Percentiles rank a stretch among this genome's conserved stretches.
Conservation (phyloP, 1,139 yeast species). For the Magnusiomyces sp. region DNA sequence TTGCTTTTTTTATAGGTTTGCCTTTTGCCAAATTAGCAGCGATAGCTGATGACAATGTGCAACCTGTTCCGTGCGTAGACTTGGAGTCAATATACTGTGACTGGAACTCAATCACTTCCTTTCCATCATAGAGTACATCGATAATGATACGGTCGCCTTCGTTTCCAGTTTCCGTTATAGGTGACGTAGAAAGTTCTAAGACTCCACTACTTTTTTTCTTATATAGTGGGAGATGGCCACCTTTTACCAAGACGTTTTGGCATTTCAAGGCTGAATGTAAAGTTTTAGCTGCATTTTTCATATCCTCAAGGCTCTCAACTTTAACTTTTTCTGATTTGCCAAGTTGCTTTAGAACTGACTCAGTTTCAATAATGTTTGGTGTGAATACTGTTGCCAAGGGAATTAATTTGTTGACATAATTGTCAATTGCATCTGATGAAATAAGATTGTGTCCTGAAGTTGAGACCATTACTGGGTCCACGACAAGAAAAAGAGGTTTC, state of each 20-base stretch:
- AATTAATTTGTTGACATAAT: conserved; percentile 42
- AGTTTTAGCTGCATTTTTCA: conserved; percentile 37
- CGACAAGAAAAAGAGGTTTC: conserved; percentile 35
- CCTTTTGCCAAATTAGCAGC: conserved; percentile 57
- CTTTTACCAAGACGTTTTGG: conserved; percentile 59
- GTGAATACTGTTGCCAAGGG: conserved; percentile 56
- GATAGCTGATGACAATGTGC: conserved; percentile 76
- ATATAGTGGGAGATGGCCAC: conserved; percentile 62
- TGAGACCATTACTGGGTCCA: conserved; percentile 81
- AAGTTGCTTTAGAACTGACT: conserved; percentile 15
- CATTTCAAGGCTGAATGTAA: conserved; percentile 38
- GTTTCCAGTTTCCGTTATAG: background rate
- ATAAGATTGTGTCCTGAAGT: conserved; percentile 63
- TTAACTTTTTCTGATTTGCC: conserved; percentile 13
- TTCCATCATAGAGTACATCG: conserved; percentile 55
- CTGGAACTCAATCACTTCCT: conserved; percentile 38
- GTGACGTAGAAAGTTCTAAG: conserved; percentile 11
- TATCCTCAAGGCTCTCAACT: conserved; percentile 30
- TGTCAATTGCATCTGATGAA: conserved; percentile 40
- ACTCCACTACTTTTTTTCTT: conserved; percentile 11
- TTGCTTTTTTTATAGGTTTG: conserved; percentile 38
- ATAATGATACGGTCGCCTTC: conserved; percentile 29
- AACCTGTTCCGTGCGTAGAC: conserved; percentile 86
- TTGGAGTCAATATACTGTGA: conserved; percentile 43
- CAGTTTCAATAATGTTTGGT: conserved; percentile 69